These are phyloP conservation scores for Boletus sp. DNA, from an alignment of 768 basidiomycete genomes.

Conservation along the genomic window DNA sequence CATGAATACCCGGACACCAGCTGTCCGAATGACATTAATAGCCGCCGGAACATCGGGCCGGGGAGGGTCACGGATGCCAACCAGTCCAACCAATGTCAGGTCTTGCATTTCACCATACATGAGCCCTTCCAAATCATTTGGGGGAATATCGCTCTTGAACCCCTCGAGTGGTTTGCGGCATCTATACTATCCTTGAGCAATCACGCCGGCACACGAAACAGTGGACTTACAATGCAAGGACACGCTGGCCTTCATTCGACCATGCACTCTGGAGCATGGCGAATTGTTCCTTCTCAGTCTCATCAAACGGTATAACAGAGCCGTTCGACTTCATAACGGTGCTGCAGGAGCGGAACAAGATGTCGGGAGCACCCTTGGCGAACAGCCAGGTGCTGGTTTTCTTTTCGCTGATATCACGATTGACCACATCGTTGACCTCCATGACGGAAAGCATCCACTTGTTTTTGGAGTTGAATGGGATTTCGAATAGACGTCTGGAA, in stretches of 20 bases:
- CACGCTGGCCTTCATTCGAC: slow-evolving; percentile 52
- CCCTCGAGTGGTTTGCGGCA: slow-evolving; percentile 31
- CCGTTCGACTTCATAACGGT: slow-evolving; percentile 34
- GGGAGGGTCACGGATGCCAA: slow-evolving; percentile 57
- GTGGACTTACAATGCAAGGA: slow-evolving; percentile 42
- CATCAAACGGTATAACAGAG: slow-evolving; percentile 32
- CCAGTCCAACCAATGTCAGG: slow-evolving; percentile 49
- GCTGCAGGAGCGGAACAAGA: slow-evolving; percentile 43
- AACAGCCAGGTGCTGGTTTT: slow-evolving; percentile 34
- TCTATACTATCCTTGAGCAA: slow-evolving; percentile 12
- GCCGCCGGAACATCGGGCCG: slow-evolving; percentile 47
- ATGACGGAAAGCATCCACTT: slow-evolving; percentile 58
- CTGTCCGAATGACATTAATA: slow-evolving; percentile 45
- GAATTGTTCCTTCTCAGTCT: slow-evolving; percentile 19
- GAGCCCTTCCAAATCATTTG: slow-evolving; percentile 37
- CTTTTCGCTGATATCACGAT: slow-evolving; percentile 9
- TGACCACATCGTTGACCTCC: slow-evolving; percentile 17
- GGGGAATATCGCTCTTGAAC: slow-evolving; percentile 28
- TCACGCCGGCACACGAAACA: background rate
- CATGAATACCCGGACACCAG: slow-evolving; percentile 56
- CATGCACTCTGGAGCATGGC: slow-evolving; percentile 37
- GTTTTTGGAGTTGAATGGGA: slow-evolving; percentile 50
- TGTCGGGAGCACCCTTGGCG: slow-evolving; percentile 62
- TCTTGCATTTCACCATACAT: slow-evolving; percentile 37
- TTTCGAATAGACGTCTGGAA: slow-evolving; percentile 33